Evolutionary conservation across 2,329 filamentous ascomycete species (phyloP), one percentile per base, ranked within the genome.

Genomic region (Alternaria hordeiaustralica): DNA sequence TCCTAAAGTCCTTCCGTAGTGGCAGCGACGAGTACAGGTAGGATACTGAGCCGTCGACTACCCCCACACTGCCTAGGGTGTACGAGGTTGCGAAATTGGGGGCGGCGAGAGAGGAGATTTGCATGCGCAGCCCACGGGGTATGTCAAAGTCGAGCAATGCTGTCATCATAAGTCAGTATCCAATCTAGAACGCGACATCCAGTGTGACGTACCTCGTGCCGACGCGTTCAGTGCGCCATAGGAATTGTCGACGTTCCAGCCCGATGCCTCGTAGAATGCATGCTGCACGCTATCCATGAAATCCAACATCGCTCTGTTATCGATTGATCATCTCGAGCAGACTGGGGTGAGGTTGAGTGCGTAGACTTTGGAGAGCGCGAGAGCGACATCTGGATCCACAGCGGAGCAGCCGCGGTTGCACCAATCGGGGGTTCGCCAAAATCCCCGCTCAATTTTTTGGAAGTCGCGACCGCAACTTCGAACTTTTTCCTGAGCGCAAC

Each of bases 261-360:
- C 88, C 49, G 94, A 94, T 60, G 92, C 90, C 78, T 92, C 87
- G 80, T 93, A 92, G 83, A 97, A 97, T 75, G 93, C 92, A 82
- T 91, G 88, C 82, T 97, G 93, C 84, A 97, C 91, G 84, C 96
- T 95, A 83, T 97, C 94, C 93, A 97, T 97, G 85, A 97, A 97
- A 83, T 94, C 91, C 84, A 96, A 90, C 94, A 97, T 97, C 73
- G 78, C 84, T 74, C 50, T 68, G 66, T 71, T 54, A 67, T 61
- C 60, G 63, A 60, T 57, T 66, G 68, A 71, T 59, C 75, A 77
- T 79, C 28, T 60, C 60, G 60, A 56, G 55, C 44, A 20, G 21
- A 23, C 45, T 50, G 58, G 56, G 50, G 57, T 55, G 50, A 47
- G 44, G 44, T 26, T 26, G 45, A 44, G 45, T 12, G 43, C 62